A percentile compares a stretch with the other conserved stretches of the same genome.
Conservation (phyloP, 805 yeast species). For the Candida maltosa region DNA sequence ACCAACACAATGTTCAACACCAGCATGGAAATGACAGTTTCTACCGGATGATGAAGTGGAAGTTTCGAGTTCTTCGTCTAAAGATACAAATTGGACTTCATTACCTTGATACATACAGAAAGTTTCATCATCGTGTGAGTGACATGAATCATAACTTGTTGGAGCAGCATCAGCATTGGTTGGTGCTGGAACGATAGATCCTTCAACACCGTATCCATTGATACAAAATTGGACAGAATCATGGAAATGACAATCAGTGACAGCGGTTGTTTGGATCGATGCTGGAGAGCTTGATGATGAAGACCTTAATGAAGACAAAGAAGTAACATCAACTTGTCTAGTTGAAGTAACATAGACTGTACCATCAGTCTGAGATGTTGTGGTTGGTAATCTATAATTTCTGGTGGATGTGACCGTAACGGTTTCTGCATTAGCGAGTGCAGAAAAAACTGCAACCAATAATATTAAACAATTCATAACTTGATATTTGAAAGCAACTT, state of each 20-base stretch:
- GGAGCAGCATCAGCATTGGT: conserved; percentile 11
- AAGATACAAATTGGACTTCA: conserved; percentile 15
- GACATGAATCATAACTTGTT: conserved; percentile 16
- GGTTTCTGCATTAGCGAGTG: conserved; percentile 2
- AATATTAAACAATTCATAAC: not conserved
- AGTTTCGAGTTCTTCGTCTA: conserved; percentile 5
- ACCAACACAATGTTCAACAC: conserved; percentile 26
- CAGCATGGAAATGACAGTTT: conserved; percentile 31
- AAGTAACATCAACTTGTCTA: not conserved
- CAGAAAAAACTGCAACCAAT: not conserved
- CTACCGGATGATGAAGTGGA: conserved; percentile 4
- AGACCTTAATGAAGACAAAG: conserved; percentile 1
- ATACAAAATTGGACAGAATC: conserved; percentile 15
- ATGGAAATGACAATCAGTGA: conserved; percentile 20
- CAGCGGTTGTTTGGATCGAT: conserved; percentile 4
- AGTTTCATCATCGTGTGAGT: conserved; percentile 14
- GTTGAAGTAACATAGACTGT: not conserved
- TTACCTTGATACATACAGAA: conserved; percentile 14
- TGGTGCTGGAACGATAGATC: conserved; percentile 18
- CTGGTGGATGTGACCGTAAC: conserved; percentile 9
- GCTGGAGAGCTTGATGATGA: not conserved
- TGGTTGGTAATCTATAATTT: conserved; percentile 2
- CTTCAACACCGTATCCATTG: conserved; percentile 19
- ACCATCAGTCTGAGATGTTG: conserved; percentile 1
- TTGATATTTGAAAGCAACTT: no score